Evolutionary conservation across 768 basidiomycete genomes (phyloP).

Genomic region (Boletus pseudopeckii): DNA sequence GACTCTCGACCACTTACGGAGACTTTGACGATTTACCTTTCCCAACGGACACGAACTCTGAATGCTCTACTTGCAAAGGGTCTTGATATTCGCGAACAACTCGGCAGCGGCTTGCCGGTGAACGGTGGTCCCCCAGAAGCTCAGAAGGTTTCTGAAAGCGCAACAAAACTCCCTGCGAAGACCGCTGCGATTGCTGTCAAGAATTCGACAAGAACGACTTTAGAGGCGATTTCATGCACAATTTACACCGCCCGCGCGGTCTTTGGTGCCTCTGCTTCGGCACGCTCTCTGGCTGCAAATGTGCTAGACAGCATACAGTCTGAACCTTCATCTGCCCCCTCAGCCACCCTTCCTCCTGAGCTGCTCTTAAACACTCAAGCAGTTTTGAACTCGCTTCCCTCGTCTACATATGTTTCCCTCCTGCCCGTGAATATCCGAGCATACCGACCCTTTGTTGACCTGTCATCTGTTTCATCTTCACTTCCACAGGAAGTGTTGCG

Average conservation of each 20-base stretch:
- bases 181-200: constrained; percentile 48
- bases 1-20: constrained; percentile 80
- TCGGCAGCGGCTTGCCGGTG: constrained; percentile 31
- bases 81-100: constrained; percentile 20
- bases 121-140: constrained; percentile 37
- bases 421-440: constrained; percentile 67
- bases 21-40: constrained; percentile 64
- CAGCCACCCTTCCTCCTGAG: constrained; percentile 41
- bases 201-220: constrained; percentile 46
- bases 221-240: constrained; percentile 59
- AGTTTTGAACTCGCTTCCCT: constrained; percentile 70
- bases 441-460: constrained; percentile 85
- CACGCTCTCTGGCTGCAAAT: constrained; percentile 48
- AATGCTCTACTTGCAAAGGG: constrained; percentile 40
- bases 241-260: constrained; percentile 53
- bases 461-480: constrained; percentile 54
- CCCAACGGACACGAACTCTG: constrained; percentile 65
- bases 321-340: constrained; percentile 34
- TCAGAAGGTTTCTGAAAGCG: constrained; percentile 1
- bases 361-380: constrained; percentile 63
- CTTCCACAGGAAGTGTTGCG: constrained; percentile 43
- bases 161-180: constrained; percentile 25
- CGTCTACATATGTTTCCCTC: constrained; percentile 77
- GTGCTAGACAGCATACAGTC: constrained; percentile 64
- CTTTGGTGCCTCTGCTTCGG: constrained; percentile 42